Conservation (phyloP, 2,329 filamentous ascomycete genomes). For the Microdochium paspali region DNA sequence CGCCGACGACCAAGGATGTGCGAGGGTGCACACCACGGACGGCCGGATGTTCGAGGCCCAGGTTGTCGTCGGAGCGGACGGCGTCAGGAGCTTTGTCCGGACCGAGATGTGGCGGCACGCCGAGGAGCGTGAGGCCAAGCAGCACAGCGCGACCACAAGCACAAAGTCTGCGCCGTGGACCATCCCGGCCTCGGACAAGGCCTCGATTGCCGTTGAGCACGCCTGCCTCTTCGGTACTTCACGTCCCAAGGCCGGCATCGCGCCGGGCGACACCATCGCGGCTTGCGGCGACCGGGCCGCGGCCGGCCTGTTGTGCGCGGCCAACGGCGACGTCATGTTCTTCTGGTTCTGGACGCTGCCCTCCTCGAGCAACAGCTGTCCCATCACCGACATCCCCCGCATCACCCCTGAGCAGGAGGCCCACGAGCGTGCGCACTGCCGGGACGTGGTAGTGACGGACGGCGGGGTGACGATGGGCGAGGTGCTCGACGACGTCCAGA, state of each 20-base stretch:
- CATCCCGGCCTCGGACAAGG: not conserved
- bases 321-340: not conserved
- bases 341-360: not conserved
- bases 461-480: slow-evolving; percentile 3
- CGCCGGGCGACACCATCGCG: not conserved
- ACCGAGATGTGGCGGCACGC: slow-evolving; percentile 7
- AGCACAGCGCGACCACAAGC: not conserved
- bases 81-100: slow-evolving; percentile 6
- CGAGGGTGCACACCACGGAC: slow-evolving; percentile 2
- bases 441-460: not conserved
- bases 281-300: not conserved
- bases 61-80: slow-evolving; percentile 9
- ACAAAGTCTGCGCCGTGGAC: not conserved
- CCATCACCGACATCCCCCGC: not conserved
- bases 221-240: not conserved
- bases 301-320: not conserved
- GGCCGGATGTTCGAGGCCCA: slow-evolving; percentile 3
- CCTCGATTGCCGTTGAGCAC: not conserved
- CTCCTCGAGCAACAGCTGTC: not conserved
- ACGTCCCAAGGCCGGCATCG: not conserved
- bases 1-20: slow-evolving; percentile 3
- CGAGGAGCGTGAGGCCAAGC: slow-evolving; percentile 5
- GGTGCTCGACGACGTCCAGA: slow-evolving; percentile 15
- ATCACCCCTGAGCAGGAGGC: not conserved
- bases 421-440: not conserved